These are phyloP conservation scores for Saccharomycopsis malanga DNA, from an alignment of 805 yeast species.

Conservation along the genomic window DNA sequence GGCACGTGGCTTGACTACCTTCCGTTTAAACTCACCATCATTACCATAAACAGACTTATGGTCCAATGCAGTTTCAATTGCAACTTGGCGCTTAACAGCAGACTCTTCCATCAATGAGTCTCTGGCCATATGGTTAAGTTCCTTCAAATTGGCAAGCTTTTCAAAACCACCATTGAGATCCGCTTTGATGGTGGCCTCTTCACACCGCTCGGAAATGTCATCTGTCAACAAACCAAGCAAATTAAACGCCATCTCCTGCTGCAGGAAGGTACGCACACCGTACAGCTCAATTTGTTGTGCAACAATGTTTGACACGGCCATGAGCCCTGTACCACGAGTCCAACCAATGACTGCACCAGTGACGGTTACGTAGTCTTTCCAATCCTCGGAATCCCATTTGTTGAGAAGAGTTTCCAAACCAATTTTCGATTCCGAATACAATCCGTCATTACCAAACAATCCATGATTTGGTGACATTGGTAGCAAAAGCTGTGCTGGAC, in stretches of 20 bases:
- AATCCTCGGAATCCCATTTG: conserved; percentile 98
- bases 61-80: conserved; percentile 88
- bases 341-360: conserved; percentile 99
- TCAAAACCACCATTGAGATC: conserved; percentile 99
- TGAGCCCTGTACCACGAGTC: conserved; percentile 99
- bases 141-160: conserved; percentile 85
- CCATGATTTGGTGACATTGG: conserved; percentile 99
- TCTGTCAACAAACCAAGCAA: conserved; percentile 90
- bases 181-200: conserved; percentile 92
- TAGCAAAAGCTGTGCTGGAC: conserved; percentile 96
- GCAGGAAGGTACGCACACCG: conserved; percentile 97
- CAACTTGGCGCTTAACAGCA: conserved; percentile 91
- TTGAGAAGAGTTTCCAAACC: conserved; percentile 93
- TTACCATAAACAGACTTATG: conserved; percentile 35
- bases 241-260: conserved; percentile 99
- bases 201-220: conserved; percentile 76
- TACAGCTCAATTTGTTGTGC: conserved; percentile 95
- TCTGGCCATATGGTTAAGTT: conserved; percentile 74
- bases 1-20: conserved; percentile 77
- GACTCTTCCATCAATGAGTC: conserved; percentile 61
- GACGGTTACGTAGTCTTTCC: conserved; percentile 89
- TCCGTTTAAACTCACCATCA: conserved; percentile 25
- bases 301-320: conserved; percentile 94
- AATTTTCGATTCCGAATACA: conserved; percentile 95
- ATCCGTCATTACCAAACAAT: conserved; percentile 96